Conservation (phyloP, 208 protist genomes). For the Crithidia brevicula region DNA sequence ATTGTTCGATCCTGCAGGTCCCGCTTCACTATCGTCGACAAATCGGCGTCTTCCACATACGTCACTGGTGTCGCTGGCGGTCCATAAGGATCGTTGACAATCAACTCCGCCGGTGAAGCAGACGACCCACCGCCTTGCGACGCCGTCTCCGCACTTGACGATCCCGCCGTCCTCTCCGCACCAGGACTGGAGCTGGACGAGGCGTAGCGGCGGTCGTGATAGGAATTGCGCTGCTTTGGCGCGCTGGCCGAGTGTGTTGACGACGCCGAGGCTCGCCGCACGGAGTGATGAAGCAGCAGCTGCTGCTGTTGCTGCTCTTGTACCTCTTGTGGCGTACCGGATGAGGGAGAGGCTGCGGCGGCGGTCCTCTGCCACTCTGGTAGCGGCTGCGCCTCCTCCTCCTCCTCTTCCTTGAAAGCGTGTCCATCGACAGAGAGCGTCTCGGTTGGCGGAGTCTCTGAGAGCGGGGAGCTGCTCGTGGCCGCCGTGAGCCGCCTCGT, state of each 20-base stretch:
- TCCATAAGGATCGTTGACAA: constrained; percentile 27
- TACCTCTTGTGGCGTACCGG: no score
- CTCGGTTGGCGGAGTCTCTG: not conserved
- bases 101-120: constrained; percentile 3
- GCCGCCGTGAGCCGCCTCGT: not conserved
- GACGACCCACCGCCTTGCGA: constrained; percentile 1
- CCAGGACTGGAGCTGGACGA: constrained; percentile 6
- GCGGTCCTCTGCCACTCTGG: not conserved
- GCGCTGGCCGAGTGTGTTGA: constrained; percentile 3
- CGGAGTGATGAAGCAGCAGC: not conserved
- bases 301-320: not conserved
- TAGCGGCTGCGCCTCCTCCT: not conserved
- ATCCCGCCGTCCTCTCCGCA: not conserved
- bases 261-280: not conserved
- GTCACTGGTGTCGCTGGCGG: constrained; percentile 20
- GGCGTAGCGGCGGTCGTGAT: constrained; percentile 18
- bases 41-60: constrained; percentile 29
- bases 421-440: not conserved
- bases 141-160: not conserved
- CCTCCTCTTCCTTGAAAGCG: not conserved
- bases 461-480: not conserved
- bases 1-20: constrained; percentile 32
- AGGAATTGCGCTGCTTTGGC: constrained; percentile 6
- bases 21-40: constrained; percentile 34
- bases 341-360: not conserved